A percentile compares a stretch with the other conserved stretches of the same genome.
phyloP scores from a whole-genome alignment of 2,329 filamentous ascomycete genomes.

The Fonsecaea erecta region DNA sequence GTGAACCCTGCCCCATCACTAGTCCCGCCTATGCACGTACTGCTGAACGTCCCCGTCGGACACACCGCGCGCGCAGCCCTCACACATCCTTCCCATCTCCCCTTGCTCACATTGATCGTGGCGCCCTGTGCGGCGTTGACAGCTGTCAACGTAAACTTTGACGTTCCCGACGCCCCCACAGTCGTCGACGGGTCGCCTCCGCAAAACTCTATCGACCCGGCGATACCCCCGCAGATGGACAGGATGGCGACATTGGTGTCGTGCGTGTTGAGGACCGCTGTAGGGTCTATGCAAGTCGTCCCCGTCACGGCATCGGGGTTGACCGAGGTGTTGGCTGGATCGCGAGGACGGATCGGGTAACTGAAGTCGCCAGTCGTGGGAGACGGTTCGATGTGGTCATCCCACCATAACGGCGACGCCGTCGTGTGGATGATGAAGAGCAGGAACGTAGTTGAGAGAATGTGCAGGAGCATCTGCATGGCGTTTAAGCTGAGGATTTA shows the following conservation, averaged over 20 bases:
- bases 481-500: neutral
- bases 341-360: slow-evolving; percentile 10
- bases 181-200: slow-evolving; percentile 52
- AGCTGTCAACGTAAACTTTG: slow-evolving; percentile 54
- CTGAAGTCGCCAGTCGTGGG: neutral
- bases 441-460: neutral
- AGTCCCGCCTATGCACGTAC: slow-evolving; percentile 57
- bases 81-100: slow-evolving; percentile 60
- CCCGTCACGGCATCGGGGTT: slow-evolving; percentile 41
- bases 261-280: slow-evolving; percentile 54
- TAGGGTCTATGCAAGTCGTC: slow-evolving; percentile 42
- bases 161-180: slow-evolving; percentile 53
- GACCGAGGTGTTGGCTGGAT: slow-evolving; percentile 36
- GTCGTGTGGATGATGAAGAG: slow-evolving; percentile 6
- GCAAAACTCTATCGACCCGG: slow-evolving; percentile 54
- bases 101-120: slow-evolving; percentile 60
- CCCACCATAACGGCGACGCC: slow-evolving; percentile 11
- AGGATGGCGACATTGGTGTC: slow-evolving; percentile 57
- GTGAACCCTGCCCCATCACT: slow-evolving; percentile 44
- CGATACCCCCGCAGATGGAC: slow-evolving; percentile 57
- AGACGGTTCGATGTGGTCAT: neutral
- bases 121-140: slow-evolving; percentile 44
- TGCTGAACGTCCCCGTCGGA: slow-evolving; percentile 52
- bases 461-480: neutral
- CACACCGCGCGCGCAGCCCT: slow-evolving; percentile 58